Evolutionary conservation across 2,329 filamentous ascomycete genomes (phyloP), one percentile per base, ranked within the genome.

Genomic region (Aspergillus amoenus): DNA sequence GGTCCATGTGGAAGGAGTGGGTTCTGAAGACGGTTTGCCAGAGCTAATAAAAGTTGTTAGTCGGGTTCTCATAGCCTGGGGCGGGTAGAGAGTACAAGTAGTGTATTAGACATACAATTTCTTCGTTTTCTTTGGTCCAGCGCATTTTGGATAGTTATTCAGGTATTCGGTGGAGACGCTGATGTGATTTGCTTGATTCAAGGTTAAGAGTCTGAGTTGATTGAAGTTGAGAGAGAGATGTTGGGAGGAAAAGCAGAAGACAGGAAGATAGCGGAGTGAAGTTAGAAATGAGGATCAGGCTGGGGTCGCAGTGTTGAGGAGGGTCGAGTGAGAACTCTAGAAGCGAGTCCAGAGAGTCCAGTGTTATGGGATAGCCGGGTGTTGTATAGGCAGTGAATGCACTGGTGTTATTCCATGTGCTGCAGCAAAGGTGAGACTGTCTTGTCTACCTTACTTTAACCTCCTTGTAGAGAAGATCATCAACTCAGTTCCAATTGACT

Each of bases 11-110:
- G 27, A 63, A 45, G 13, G 32, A 55, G 8, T 61, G 57, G 6
- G 57, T 61, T 24, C 58, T 56, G 18, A 61, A 62, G 44, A 63
- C 47, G 13, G 59, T 62, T 21, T 47, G 53, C 55, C 60, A 60
- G 27, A 63, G 59, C 61, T 62, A 48, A 9, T 15, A 8, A 21
- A n/a, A 7, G 6, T 37, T 37, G n/a, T 49, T 12, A 21, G 39
- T 24, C 50, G 44, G 17, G 27, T 11, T 40, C 9, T 30, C 8
- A 30, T 9, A 11, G 27, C 27, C 7, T 9, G 18, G 18, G 12
- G 17, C 40, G 40, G 4, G 18, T 13, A 12, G 41, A 18, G 7
- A 18, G 12, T 15, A 13, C 24, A 17, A n/a, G 7, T 13, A 30
- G 5, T 8, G 5, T 3, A n/a, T 32, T 11, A 11, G 21, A 17